Conservation (phyloP, 768 basidiomycete species). For the Xerocomellus intermedius region DNA sequence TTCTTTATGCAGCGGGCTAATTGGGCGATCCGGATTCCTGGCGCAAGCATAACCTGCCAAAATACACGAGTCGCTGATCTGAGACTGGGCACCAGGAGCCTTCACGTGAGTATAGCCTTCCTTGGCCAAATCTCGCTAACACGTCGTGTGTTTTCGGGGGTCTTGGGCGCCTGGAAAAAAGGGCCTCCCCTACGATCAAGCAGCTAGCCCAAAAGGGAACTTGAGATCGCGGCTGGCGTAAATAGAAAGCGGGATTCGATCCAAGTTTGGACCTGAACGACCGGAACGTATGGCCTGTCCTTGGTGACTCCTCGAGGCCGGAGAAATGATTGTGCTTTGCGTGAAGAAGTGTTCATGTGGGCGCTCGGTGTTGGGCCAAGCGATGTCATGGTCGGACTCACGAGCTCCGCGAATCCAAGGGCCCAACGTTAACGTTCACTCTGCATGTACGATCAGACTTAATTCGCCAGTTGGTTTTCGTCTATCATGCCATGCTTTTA, state of each 20-base stretch:
- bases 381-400: slow-evolving; percentile 29
- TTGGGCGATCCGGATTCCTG: slow-evolving; percentile 11
- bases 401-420: slow-evolving; percentile 35
- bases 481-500: slow-evolving; percentile 35
- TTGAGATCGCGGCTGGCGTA: slow-evolving; percentile 42
- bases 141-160: slow-evolving; percentile 28
- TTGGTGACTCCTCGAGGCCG: slow-evolving; percentile 48
- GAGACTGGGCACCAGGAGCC: slow-evolving; percentile 12
- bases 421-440: slow-evolving; percentile 26
- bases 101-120: slow-evolving; percentile 32
- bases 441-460: slow-evolving; percentile 33
- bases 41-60: slow-evolving; percentile 20
- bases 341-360: slow-evolving; percentile 27
- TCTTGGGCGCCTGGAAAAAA: slow-evolving; percentile 27
- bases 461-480: slow-evolving; percentile 28
- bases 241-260: slow-evolving; percentile 40
- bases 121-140: slow-evolving; percentile 27
- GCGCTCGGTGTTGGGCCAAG: slow-evolving; percentile 34
- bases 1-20: slow-evolving; percentile 13
- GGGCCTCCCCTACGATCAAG: slow-evolving; percentile 9
- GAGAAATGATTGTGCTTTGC: slow-evolving; percentile 31
- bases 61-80: slow-evolving; percentile 19
- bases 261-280: slow-evolving; percentile 32
- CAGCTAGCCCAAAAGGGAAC: slow-evolving; percentile 50
- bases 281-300: slow-evolving; percentile 29